A percentile compares a stretch with the other conserved stretches of the same genome.
These are phyloP conservation scores for Artemisia tridentata DNA, from an alignment of 129 eudicot genomes.

Conservation along the genomic window DNA sequence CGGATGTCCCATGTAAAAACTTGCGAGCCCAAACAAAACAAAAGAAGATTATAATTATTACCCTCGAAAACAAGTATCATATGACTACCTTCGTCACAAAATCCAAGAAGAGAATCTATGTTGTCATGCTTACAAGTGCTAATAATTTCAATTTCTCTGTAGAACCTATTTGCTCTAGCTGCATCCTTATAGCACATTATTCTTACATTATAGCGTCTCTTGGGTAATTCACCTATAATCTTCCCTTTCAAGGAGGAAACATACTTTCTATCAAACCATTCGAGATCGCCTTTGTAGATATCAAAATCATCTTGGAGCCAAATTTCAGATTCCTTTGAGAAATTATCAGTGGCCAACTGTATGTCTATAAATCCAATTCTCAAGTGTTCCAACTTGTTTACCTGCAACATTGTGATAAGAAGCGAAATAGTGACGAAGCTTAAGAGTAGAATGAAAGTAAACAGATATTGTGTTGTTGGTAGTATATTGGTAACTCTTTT, in stretches of 20 bases:
- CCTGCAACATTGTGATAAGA: background rate
- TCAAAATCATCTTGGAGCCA: fast-evolving
- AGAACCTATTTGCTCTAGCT: no score
- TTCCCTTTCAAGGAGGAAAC: background rate
- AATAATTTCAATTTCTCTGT: background rate
- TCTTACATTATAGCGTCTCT: background rate
- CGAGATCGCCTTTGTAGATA: background rate
- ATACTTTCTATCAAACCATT: background rate
- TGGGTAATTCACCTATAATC: background rate
- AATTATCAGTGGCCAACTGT: background rate
- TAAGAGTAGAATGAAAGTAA: no score
- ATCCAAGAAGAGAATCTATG: conserved; percentile 3
- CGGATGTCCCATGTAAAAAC: no score
- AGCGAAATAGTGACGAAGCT: no score
- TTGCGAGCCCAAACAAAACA: fast-evolving
- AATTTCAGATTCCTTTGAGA: background rate
- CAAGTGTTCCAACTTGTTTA: background rate
- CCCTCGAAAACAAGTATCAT: background rate
- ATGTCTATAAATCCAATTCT: conserved; percentile 1
- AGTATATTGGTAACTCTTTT: no score
- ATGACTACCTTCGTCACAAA: background rate
- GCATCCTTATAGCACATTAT: background rate
- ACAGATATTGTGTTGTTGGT: no score
- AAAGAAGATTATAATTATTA: no score
- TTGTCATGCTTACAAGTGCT: background rate